These are phyloP conservation scores for Leccinum obscurum DNA, from an alignment of 768 basidiomycete genomes.

Conservation along the genomic window DNA sequence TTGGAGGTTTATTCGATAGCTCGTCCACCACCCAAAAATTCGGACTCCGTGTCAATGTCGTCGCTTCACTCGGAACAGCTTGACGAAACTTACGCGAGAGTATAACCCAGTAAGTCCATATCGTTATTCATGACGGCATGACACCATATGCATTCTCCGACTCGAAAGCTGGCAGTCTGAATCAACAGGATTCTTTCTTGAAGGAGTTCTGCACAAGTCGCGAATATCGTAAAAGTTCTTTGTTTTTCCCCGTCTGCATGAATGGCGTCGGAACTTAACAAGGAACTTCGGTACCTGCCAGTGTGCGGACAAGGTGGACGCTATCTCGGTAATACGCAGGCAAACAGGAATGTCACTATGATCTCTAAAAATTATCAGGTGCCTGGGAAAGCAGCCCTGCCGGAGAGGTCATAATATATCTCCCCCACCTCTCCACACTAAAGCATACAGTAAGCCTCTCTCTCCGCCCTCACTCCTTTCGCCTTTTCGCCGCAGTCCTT, in stretches of 20 bases:
- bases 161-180: not conserved
- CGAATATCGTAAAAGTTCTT: not conserved
- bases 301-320: not conserved
- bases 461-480: constrained; percentile 6
- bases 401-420: constrained; percentile 4
- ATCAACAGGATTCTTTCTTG: not conserved
- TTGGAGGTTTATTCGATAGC: too few relatives aligned
- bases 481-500: constrained; percentile 19
- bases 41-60: not conserved
- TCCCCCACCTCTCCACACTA: not conserved
- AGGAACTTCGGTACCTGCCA: not conserved
- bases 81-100: not conserved
- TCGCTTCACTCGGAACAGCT: not conserved
- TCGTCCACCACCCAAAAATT: not conserved
- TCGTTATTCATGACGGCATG: not conserved
- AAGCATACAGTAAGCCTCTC: not conserved
- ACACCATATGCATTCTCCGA: not conserved
- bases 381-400: constrained; percentile 20
- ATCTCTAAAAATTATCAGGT: constrained; percentile 2
- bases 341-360: not conserved
- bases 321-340: not conserved
- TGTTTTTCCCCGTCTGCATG: not conserved
- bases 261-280: not conserved
- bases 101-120: not conserved
- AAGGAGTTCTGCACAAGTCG: not conserved